Base-by-base conservation (phyloP, 805 yeast species). In the Metschnikowia anglica region DNA sequence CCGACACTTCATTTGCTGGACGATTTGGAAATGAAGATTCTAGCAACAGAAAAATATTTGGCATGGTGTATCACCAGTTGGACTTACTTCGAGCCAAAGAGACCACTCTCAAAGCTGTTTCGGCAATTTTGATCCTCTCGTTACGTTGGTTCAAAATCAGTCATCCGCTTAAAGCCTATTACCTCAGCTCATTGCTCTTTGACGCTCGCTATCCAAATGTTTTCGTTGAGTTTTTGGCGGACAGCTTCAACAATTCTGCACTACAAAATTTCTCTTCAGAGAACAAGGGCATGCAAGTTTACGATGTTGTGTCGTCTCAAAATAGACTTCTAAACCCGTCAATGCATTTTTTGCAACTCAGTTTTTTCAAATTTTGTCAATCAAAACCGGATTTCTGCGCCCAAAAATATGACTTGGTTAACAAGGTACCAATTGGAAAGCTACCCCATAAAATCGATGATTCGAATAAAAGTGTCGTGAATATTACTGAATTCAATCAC, bases 151-250 rank as follows among this genome's bases (percentile, higher is more conserved):
- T 87, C 59, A 86, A 85, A 57, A 60, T 74, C 8, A 83, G 80
- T 34, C 97, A 93, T 59, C 67, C 88, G 2, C 60, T 90, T 49
- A 90, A 91, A 60, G 82, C 75, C 59, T 95, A 88, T 59, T 86
- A 83, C 53, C 65, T 91, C 11, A 62, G 84, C 5, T 76, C 86
- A 0, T 59, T 90, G 32, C 61, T 93, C 19, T 85, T 83, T 60
- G 98, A 93, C 59, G 77, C 83, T 21, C 80, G 81, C 44, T 84
- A 65, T 46, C 73, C 74, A 37, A 51, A 55, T 8, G 51, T 60
- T 0, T 48, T 60, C 11, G 55, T 68, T 24, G 70, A 67, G 25
- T 65, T 57, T 44, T 49, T 70, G 39, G 55, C 60, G n/a, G 50
- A 56, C 38, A 59, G 69, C 33, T 66, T 70, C 43, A 62, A 66